Evolutionary conservation across 768 basidiomycete genomes (phyloP), one percentile per base, ranked within the genome.

Genomic region (Clathrus columnatus): DNA sequence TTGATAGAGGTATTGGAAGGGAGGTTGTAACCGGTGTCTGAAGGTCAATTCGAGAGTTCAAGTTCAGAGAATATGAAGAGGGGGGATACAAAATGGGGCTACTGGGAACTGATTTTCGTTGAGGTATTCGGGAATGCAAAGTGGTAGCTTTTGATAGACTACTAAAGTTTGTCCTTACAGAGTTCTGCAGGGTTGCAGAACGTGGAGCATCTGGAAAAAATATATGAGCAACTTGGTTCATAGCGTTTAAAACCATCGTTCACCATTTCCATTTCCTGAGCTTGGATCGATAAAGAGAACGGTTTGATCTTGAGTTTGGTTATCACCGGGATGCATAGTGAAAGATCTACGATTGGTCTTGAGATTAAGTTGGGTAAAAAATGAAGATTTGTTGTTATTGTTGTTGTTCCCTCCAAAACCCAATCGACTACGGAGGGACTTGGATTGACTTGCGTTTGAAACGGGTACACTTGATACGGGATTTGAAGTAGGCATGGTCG

Each of bases 361-460:
- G 7, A 55, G 24, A 41, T 51, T 51, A n/a, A 51, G 29, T 26
- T 53, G 51, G 0, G 54, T 47, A 47, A 55, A 55, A 54, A 55
- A 55, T 7, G 54, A 55, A 11, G 54, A 45, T 32, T 55, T 55
- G 32, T 27, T 20, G 8, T 5, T 20, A 32, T 30, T 24, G 21
- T 26, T 30, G n/a, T 7, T 45, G 29, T 20, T 55, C 20, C 54
- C 54, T 27, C 54, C 54, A 28, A 55, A 48, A 5, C 54, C 54
- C 26, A 55, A 30, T 16, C 45, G 45, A 47, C 18, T 47, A 28
- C 54, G 54, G 44, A 55, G 42, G 17, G 54, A 64, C 90, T 91
- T 53, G 76, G 76, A 68, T 93, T 85, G 29, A 73, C 70, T 63
- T 84, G 75, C 17, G 81, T 75, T 26, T 91, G 70, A 59, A 91